Evolutionary conservation across 805 yeast species (phyloP).

Genomic region (Komagataella pastoris): DNA sequence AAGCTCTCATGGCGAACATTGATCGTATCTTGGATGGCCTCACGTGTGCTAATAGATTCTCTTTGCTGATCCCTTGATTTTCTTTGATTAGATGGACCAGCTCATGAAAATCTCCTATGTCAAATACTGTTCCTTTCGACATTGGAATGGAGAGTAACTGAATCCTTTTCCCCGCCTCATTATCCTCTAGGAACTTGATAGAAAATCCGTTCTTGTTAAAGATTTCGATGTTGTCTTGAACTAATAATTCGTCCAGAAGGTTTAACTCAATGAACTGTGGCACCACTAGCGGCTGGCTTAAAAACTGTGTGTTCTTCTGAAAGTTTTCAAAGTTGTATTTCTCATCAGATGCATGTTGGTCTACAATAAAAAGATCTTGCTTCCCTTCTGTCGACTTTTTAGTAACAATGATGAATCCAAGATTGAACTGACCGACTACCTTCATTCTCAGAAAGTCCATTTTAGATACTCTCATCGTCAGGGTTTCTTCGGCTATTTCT

Average conservation of each 20-base stretch:
- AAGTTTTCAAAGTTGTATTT: slow-evolving; percentile 77
- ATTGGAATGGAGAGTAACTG: slow-evolving; percentile 53
- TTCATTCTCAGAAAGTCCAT: slow-evolving; percentile 64
- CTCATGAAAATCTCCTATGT: slow-evolving; percentile 60
- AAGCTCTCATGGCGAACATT: slow-evolving; percentile 91
- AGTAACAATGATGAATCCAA: slow-evolving; percentile 82
- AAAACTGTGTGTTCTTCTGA: slow-evolving; percentile 40
- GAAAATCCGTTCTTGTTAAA: slow-evolving; percentile 73
- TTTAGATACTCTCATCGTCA: slow-evolving; percentile 54
- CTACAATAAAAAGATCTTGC: slow-evolving; percentile 68
- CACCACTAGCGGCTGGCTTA: slow-evolving; percentile 57
- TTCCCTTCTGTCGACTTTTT: slow-evolving; percentile 23
- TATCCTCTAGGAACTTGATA: slow-evolving; percentile 33
- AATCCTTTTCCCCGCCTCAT: slow-evolving; percentile 43
- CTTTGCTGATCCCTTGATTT: slow-evolving; percentile 25
- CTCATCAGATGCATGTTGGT: slow-evolving; percentile 97
- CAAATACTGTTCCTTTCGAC: slow-evolving; percentile 59
- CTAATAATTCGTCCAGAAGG: slow-evolving; percentile 64
- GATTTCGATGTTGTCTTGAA: slow-evolving; percentile 41
- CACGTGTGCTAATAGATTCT: slow-evolving; percentile 10
- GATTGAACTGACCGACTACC: slow-evolving; percentile 85
- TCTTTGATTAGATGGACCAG: slow-evolving; percentile 55
- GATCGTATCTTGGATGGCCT: slow-evolving; percentile 69
- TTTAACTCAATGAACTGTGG: slow-evolving; percentile 49
- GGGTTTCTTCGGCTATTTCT: slow-evolving; percentile 39